Evolutionary conservation across 352 stramenopile species (phyloP), one percentile per base, ranked within the genome.

Genomic region (Phytophthora hibernalis): DNA sequence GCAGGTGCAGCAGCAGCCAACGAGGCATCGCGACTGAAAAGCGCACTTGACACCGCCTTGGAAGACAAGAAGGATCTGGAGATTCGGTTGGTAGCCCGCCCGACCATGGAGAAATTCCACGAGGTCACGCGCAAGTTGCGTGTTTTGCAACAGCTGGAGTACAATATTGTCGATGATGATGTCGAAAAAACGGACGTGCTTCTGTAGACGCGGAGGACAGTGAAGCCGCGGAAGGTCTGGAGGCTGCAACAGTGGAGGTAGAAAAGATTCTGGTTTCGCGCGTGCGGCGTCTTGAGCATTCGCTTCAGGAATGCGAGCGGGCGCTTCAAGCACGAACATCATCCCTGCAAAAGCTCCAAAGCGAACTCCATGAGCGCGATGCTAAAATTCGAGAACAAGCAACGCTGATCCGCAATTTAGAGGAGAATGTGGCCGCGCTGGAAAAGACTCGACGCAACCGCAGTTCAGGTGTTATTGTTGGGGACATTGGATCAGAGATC

Each of bases 61-160:
- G 59, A 66, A 31, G 38, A 33, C 0, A 62, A 67, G 8, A 74
- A 84, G 10, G 68, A 87, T 35, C 55, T 90, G 15, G 62, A 72
- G 18, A 38, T 49, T 8, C 68, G 89, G 18, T 48, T 93, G 7
- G 62, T 68, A 5, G 60, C 69, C n/a, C 83, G 90, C 2, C 96
- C 96, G 22, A 98, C 89, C 5, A 74, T 95, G 55, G 83, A 96
- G 44, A 84, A 87, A 28, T 87, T 95, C 31, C 87, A 97, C 16
- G 91, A 94, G 7, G 89, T 98, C 67, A 80, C 91, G 18, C 82
- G 89, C 30, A 90, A 98, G 56, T 63, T 98, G 7, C 85, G 83
- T n/a, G 87, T 98, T 42, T 64, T 98, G 37, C 95, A 98, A 70
- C 87, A 97, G 47, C 73, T 98, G 9, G 95, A 98, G 54, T 91